A percentile compares a stretch with the other conserved stretches of the same genome.
Conservation (phyloP, 768 basidiomycete genomes). For the Hericium rajendrae region DNA sequence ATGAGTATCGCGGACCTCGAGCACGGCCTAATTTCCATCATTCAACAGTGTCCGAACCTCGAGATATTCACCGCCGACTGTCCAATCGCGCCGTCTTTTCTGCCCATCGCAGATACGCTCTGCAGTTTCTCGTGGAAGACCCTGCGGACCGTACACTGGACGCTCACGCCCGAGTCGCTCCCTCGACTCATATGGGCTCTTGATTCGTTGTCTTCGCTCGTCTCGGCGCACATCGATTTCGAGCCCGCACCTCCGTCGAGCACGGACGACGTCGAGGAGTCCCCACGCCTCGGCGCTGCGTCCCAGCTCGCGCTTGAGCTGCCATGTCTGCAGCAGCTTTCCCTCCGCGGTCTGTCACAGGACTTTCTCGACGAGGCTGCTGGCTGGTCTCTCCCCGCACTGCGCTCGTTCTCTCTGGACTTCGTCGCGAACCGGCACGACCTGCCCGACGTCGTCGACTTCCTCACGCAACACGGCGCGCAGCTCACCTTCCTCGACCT, state of each 20-base stretch:
- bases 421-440: slow-evolving; percentile 35
- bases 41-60: slow-evolving; percentile 61
- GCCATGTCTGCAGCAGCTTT: slow-evolving; percentile 51
- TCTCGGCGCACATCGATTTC: slow-evolving; percentile 49
- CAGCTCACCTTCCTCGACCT: slow-evolving; percentile 58
- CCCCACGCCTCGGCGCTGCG: slow-evolving; percentile 49
- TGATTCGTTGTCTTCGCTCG: slow-evolving; percentile 46
- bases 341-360: slow-evolving; percentile 47
- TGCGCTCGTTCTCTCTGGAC: slow-evolving; percentile 50
- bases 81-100: slow-evolving; percentile 50
- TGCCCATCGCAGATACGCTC: slow-evolving; percentile 55
- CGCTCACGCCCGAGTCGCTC: slow-evolving; percentile 42
- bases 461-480: slow-evolving; percentile 50
- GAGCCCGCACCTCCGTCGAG: slow-evolving; percentile 1
- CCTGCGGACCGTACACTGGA: slow-evolving; percentile 54
- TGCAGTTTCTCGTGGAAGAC: slow-evolving; percentile 38
- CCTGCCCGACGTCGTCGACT: slow-evolving; percentile 48
- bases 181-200: slow-evolving; percentile 68
- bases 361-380: slow-evolving; percentile 63
- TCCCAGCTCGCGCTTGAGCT: slow-evolving; percentile 44
- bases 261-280: slow-evolving; percentile 24
- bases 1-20: slow-evolving; percentile 41
- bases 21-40: slow-evolving; percentile 45
- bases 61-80: slow-evolving; percentile 64
- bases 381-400: slow-evolving; percentile 56